Base-by-base conservation (phyloP, 768 basidiomycete genomes). In the Trametes cingulata region DNA sequence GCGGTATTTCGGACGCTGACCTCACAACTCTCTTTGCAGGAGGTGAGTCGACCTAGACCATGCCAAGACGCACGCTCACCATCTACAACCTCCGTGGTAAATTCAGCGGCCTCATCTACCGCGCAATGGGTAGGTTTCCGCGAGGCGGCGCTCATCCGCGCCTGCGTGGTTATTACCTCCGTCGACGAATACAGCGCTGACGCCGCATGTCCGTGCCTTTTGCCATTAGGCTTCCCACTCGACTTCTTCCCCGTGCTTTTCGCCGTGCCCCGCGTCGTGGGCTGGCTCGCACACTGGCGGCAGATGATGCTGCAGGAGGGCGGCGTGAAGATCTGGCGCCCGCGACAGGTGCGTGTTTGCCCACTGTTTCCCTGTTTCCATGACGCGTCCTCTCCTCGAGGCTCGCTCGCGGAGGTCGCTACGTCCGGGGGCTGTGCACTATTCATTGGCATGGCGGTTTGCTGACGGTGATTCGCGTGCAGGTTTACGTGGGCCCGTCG, bases 231-330 rank as follows among this genome's bases (percentile, higher is more conserved):
- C 43, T 95, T 95, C 82, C 94, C 94, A 1, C 80, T 91, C 65
- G 94, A 96, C 75, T 95, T 91, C 74, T 95, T 95, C 85, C 93
- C 94, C 0, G 93, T 96, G 20, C 76, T 96, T 33, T 96, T 96
- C 69, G 93, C 88, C 19, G 93, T 96, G 2, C 94, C 94, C 1
- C 85, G 94, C 20, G 92, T 96, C 8, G 92, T 93, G 25, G 93
- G 94, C 19, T 95, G 93, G 94, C 78, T 95, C 8, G 91, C 93
- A 0, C 93, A 95, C 73, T 95, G 93, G 93, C 81, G 91, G 55
- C 91, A 95, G 86, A 91, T 95, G 90, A 95, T 95, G 93, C 76
- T 96, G 46, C 87, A 91, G 68, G 81, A 87, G 29, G 90, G 86
- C 20, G 92, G 92, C 50, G 92, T 96, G 62, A 95, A 95, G 76